phyloP scores from a whole-genome alignment of 352 stramenopile species.

The Proteromonas lacertae region DNA sequence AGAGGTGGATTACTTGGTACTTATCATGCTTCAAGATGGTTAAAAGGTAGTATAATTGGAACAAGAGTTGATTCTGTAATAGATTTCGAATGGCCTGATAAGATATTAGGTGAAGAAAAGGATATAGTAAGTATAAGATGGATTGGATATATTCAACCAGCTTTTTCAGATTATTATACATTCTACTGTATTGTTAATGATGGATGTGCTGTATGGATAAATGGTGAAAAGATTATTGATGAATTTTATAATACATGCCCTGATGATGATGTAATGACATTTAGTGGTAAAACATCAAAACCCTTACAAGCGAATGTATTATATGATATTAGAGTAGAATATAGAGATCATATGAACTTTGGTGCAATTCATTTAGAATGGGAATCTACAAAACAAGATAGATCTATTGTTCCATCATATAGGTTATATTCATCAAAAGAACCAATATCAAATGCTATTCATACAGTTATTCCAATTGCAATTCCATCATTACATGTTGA shows the following conservation, averaged over 20 bases:
- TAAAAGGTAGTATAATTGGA: constrained; percentile 35
- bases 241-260: constrained; percentile 20
- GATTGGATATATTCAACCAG: constrained; percentile 49
- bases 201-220: constrained; percentile 41
- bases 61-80: constrained; percentile 40
- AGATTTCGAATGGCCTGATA: constrained; percentile 47
- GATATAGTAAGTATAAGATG: constrained; percentile 72
- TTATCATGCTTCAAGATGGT: constrained; percentile 80
- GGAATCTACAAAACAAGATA: constrained; percentile 41
- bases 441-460: constrained; percentile 17
- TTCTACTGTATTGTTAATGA: constrained; percentile 57
- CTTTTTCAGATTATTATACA: constrained; percentile 44
- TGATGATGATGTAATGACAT: constrained; percentile 19
- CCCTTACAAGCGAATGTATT: constrained; percentile 37
- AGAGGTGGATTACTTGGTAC: constrained; percentile 34
- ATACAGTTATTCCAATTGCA: constrained; percentile 11
- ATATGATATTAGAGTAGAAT: constrained; percentile 49
- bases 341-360: constrained; percentile 43
- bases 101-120: too few species aligned
- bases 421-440: constrained; percentile 35
- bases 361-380: constrained; percentile 41
- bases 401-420: constrained; percentile 30
- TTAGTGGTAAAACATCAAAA: too few species aligned
- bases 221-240: constrained; percentile 33
- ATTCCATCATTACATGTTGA: constrained; percentile 15